These are phyloP conservation scores for Nitzschia palea DNA, from an alignment of 108 stramenopile genomes.

Conservation along the genomic window DNA sequence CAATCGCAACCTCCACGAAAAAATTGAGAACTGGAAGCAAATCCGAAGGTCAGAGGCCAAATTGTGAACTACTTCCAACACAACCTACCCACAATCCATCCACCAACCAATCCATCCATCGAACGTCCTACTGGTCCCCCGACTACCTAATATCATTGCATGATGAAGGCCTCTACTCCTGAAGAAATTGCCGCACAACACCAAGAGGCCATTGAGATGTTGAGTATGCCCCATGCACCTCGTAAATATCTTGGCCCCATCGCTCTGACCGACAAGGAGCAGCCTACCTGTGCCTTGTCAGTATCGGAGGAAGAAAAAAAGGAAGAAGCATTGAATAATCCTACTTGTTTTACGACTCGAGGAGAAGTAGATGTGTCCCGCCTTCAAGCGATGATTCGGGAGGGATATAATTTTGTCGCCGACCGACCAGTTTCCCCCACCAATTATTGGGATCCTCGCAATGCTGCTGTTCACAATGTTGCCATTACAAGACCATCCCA, in stretches of 20 bases:
- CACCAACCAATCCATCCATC: neutral
- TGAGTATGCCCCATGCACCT: constrained; percentile 52
- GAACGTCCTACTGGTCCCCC: neutral
- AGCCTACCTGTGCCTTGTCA: constrained; percentile 43
- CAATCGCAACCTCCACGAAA: neutral
- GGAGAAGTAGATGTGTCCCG: constrained; percentile 63
- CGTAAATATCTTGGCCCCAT: constrained; percentile 60
- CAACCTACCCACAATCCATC: neutral
- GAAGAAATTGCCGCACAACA: constrained; percentile 84
- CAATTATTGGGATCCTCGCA: constrained; percentile 76
- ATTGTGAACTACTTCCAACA: too few species aligned
- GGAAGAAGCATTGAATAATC: constrained; percentile 16
- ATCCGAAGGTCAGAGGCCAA: too few species aligned
- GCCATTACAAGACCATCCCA: constrained; percentile 84
- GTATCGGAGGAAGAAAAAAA: constrained; percentile 21
- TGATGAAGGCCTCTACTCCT: constrained; percentile 68
- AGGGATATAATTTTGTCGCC: constrained; percentile 53
- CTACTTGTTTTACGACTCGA: constrained; percentile 62
- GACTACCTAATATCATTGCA: neutral
- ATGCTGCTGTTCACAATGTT: constrained; percentile 85
- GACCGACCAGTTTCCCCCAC: constrained; percentile 23
- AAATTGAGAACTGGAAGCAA: neutral
- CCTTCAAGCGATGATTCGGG: constrained; percentile 59
- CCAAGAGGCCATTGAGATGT: constrained; percentile 45
- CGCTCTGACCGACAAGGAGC: constrained; percentile 51